A percentile compares a stretch with the other conserved stretches of the same genome.
phyloP scores from a whole-genome alignment of 129 eudicot species.

The Centella asiatica region DNA sequence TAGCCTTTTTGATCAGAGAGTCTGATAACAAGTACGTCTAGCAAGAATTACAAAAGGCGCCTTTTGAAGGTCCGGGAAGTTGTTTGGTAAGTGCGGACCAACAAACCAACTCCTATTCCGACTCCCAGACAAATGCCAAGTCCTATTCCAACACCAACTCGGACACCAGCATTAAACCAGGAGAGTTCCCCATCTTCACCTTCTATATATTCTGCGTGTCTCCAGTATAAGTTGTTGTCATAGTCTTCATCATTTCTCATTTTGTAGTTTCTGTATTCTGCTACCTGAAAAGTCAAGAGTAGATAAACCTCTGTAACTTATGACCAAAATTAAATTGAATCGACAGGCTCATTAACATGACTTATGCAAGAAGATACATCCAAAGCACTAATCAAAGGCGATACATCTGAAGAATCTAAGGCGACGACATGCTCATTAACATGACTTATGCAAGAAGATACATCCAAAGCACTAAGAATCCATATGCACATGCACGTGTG shows the following conservation, averaged over 20 bases:
- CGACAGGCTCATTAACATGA: too few relatives aligned
- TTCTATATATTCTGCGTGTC: slow-evolving; percentile 55
- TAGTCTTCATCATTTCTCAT: slow-evolving; percentile 41
- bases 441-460: too few relatives aligned
- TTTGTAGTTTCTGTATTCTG: slow-evolving; percentile 44
- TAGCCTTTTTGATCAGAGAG: background rate
- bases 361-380: too few relatives aligned
- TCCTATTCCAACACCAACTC: slow-evolving; percentile 90
- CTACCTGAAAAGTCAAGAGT: slow-evolving; percentile 32
- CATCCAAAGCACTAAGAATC: too few relatives aligned
- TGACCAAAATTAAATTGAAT: too few relatives aligned
- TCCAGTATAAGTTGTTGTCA: slow-evolving; percentile 42
- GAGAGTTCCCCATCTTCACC: slow-evolving; percentile 82
- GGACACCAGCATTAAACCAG: slow-evolving; percentile 86
- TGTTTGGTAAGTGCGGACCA: slow-evolving; percentile 66
- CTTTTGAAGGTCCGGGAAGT: slow-evolving; percentile 62
- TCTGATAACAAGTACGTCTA: background rate
- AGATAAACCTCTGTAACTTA: background rate
- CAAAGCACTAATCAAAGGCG: too few relatives aligned
- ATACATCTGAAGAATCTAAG: too few relatives aligned
- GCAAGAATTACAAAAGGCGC: slow-evolving; percentile 41
- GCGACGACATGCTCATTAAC: too few relatives aligned
- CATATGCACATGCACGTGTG: too few relatives aligned
- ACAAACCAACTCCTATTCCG: slow-evolving; percentile 79
- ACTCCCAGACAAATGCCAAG: slow-evolving; percentile 83